These are phyloP conservation scores for Aegilops tauschii DNA, from an alignment of 176 grass and related monocot genomes.

Conservation along the genomic window DNA sequence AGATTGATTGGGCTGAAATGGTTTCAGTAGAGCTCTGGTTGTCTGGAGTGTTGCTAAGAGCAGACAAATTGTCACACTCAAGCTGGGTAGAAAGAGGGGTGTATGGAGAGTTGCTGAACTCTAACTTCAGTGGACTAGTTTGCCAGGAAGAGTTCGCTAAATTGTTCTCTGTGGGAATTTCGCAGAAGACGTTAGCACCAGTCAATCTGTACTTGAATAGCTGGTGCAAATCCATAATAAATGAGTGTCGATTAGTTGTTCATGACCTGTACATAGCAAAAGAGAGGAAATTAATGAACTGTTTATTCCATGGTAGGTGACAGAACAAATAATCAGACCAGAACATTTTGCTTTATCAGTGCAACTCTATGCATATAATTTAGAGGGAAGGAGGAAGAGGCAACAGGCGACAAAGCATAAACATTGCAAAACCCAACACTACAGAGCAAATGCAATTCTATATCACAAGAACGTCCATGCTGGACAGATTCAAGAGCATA, in stretches of 20 bases:
- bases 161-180: slow-evolving; percentile 51
- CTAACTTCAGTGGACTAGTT: slow-evolving; percentile 50
- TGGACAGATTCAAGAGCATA: background rate
- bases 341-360: slow-evolving; percentile 14
- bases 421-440: slow-evolving; percentile 5
- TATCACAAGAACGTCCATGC: background rate
- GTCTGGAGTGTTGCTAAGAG: slow-evolving; percentile 52
- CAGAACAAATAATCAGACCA: background rate
- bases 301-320: slow-evolving; percentile 12
- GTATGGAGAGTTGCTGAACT: slow-evolving; percentile 59
- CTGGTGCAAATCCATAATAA: slow-evolving; percentile 89
- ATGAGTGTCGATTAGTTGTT: slow-evolving; percentile 51
- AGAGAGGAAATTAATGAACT: slow-evolving; percentile 27
- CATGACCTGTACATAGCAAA: slow-evolving; percentile 56
- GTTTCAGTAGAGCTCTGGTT: slow-evolving; percentile 70
- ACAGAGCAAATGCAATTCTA: background rate
- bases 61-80: slow-evolving; percentile 63
- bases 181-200: slow-evolving; percentile 40
- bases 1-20: slow-evolving; percentile 60
- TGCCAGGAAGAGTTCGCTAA: slow-evolving; percentile 43
- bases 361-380: slow-evolving; percentile 2
- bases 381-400: background rate
- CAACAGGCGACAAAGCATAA: background rate
- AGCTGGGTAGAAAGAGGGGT: slow-evolving; percentile 66
- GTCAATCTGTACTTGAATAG: slow-evolving; percentile 66